phyloP scores from a whole-genome alignment of 306 rosid genomes.

The Betula pendula region DNA sequence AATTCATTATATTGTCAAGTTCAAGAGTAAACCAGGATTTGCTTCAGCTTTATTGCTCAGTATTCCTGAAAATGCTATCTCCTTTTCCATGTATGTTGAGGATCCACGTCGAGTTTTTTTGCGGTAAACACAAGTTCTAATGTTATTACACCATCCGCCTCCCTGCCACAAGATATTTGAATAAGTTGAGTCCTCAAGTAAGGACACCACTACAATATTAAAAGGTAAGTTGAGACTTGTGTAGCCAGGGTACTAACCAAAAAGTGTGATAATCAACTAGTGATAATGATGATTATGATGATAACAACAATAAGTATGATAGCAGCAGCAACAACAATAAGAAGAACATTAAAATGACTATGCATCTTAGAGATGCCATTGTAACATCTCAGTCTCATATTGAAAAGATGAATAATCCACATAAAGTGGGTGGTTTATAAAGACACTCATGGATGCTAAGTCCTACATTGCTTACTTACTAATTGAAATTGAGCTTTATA shows the following conservation, averaged over 20 bases:
- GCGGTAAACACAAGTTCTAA: constrained; percentile 81
- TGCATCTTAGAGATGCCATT: background rate
- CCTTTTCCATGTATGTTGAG: constrained; percentile 79
- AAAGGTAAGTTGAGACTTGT: background rate
- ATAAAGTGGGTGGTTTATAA: too few relatives aligned
- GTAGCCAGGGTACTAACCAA: background rate
- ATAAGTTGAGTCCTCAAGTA: constrained; percentile 14
- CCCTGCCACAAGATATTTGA: constrained; percentile 65
- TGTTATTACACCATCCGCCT: constrained; percentile 92
- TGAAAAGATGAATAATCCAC: too few relatives aligned
- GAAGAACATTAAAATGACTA: background rate
- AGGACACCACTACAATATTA: background rate
- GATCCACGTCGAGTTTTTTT: constrained; percentile 81
- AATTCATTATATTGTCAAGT: background rate
- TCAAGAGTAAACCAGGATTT: constrained; percentile 72
- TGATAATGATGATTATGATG: background rate
- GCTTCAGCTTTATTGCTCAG: constrained; percentile 68
- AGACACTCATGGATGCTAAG: too few relatives aligned
- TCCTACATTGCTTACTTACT: too few relatives aligned
- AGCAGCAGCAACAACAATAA: background rate
- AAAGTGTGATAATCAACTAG: background rate
- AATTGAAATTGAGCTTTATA: too few relatives aligned
- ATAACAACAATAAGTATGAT: background rate
- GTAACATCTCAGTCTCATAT: too few relatives aligned
- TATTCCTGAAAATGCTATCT: constrained; percentile 74